These are phyloP conservation scores for Phytophthora cryptogea DNA, from an alignment of 352 stramenopile species.

Conservation along the genomic window DNA sequence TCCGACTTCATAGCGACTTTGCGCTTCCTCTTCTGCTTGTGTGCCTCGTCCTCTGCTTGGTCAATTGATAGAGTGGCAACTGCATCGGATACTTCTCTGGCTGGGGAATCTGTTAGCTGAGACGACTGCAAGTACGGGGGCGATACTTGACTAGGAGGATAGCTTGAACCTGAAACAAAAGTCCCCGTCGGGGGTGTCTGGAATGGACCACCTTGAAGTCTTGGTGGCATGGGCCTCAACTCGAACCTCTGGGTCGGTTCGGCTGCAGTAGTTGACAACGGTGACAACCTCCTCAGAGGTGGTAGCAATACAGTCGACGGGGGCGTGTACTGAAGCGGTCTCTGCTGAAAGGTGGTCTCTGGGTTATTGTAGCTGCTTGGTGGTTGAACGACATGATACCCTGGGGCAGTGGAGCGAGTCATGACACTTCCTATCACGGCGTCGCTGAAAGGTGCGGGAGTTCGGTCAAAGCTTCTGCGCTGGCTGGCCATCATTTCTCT, in stretches of 20 bases:
- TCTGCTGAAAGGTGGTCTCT: slow-evolving; percentile 4
- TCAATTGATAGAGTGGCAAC: slow-evolving; percentile 26
- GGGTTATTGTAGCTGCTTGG: slow-evolving; percentile 6
- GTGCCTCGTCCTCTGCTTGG: background rate
- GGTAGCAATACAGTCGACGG: slow-evolving; percentile 13
- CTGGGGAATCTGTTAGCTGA: slow-evolving; percentile 15
- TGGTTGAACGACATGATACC: slow-evolving; percentile 5
- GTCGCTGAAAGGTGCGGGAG: slow-evolving; percentile 31
- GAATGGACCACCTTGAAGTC: slow-evolving; percentile 12
- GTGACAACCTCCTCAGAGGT: slow-evolving; percentile 25
- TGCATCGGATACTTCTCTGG: slow-evolving; percentile 15
- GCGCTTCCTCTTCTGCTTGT: slow-evolving; percentile 37
- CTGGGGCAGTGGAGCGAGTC: slow-evolving; percentile 12
- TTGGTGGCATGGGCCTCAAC: slow-evolving; percentile 7
- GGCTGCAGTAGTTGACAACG: slow-evolving; percentile 15
- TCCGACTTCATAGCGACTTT: slow-evolving; percentile 43
- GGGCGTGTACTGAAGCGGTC: slow-evolving; percentile 6
- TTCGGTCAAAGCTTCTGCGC: slow-evolving; percentile 21
- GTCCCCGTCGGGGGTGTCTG: background rate
- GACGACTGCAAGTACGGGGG: slow-evolving; percentile 1
- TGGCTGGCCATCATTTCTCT: slow-evolving; percentile 30
- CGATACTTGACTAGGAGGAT: background rate
- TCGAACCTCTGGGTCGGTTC: slow-evolving; percentile 14
- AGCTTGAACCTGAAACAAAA: background rate
- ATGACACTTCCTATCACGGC: slow-evolving; percentile 34